A percentile compares a stretch with the other conserved stretches of the same genome.
These are phyloP conservation scores for Zymoseptoria ardabiliae DNA, from an alignment of 2,329 filamentous ascomycete species.

Conservation along the genomic window DNA sequence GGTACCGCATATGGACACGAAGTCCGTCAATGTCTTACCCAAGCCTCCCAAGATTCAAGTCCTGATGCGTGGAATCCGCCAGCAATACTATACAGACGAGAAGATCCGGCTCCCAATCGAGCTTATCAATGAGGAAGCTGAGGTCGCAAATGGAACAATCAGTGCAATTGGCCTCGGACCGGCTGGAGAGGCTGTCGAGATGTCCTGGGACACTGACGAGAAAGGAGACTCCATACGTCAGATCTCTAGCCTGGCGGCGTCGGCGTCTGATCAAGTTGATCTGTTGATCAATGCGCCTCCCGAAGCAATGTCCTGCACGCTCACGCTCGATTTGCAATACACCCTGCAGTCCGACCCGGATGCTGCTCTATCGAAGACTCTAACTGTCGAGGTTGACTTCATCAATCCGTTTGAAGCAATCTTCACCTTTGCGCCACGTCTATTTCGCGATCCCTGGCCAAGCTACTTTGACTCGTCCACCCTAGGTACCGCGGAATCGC, in stretches of 20 bases:
- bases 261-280: conserved; percentile 8
- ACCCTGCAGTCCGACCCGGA: conserved; percentile 70
- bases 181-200: conserved; percentile 7
- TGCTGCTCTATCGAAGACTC: conserved; percentile 70
- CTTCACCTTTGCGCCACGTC: conserved; percentile 74
- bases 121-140: conserved; percentile 75
- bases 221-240: conserved; percentile 8
- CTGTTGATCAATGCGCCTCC: conserved; percentile 32
- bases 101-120: conserved; percentile 59
- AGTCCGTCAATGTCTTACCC: conserved; percentile 65
- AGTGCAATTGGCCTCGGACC: conserved; percentile 42
- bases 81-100: conserved; percentile 83
- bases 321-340: conserved; percentile 70
- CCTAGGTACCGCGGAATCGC: conserved; percentile 21
- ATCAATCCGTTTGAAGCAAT: conserved; percentile 84
- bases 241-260: conserved; percentile 7
- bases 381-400: conserved; percentile 62
- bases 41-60: conserved; percentile 90
- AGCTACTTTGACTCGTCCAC: conserved; percentile 61
- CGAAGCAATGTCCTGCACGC: conserved; percentile 51
- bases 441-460: conserved; percentile 76
- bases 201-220: conserved; percentile 27
- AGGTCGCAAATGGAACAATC: conserved; percentile 63
- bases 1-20: conserved; percentile 39
- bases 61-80: conserved; percentile 51